Base-by-base conservation (phyloP, 805 yeast genomes). In the Ogataea nitratoaversa region DNA sequence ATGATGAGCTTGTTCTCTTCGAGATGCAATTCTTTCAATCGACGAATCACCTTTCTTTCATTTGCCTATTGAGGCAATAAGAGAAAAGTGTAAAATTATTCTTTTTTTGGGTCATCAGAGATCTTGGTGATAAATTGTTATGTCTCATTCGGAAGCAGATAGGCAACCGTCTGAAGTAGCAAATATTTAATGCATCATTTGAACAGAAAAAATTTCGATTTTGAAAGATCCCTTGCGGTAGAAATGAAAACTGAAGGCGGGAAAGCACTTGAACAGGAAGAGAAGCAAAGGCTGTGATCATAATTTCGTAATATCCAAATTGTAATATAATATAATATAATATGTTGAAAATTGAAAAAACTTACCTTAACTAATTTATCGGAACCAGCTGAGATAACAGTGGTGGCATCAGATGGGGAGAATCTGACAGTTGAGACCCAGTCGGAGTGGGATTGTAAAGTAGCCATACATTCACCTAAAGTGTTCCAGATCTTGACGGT, bases 401-500 rank as follows among this genome's bases (percentile, higher is more conserved):
- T 70, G 53, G 82, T 71, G 52, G 77, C 66, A 57, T 79, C 79
- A 52, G 68, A 70, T 73, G 97, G 98, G 60, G 95, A 87, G 82
- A 91, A 88, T 80, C 96, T 86, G 64, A 90, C 98, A 61, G 95
- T 79, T 53, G 96, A 86, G 64, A 91, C 96, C 99, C 99, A 93
- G 87, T 93, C 99, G 70, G 79, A 67, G 95, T 93, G 99, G 63
- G 95, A 93, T 66, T 80, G 72, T 74, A 90, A 81, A 65, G 96
- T 87, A 75, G 84, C 82, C 79, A 85, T 81, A 80, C 96, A 89
- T 70, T 85, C 85, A 78, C 98, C 99, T 66, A 88, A 76, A 74
- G 95, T 86, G 84, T 93, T 91, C 99, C 99, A 93, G 76, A 93
- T 88, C 82, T 88, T 90, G 72, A 93, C 89, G 71, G 98, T 86